Evolutionary conservation across 441 rosid species (phyloP).

Genomic region (Adansonia grandidieri): DNA sequence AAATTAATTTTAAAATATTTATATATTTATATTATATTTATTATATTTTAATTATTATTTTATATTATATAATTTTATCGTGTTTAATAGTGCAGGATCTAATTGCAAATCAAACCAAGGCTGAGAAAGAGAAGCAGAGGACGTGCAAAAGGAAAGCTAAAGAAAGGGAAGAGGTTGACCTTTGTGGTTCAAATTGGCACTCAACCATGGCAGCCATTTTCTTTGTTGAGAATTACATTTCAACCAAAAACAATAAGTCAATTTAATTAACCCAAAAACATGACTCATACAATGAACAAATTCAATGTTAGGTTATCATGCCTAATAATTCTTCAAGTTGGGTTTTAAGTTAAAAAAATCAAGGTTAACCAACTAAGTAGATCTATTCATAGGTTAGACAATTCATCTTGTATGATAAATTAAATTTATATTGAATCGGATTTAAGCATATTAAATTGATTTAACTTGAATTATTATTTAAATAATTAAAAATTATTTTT

Average conservation of each 20-base stretch:
- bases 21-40: too few relatives aligned
- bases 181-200: conserved; percentile 31
- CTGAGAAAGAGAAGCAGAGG: neutral
- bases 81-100: too few relatives aligned
- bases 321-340: neutral
- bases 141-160: conserved; percentile 5
- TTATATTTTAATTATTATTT: too few relatives aligned
- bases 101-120: conserved; percentile 16
- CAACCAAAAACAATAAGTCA: neutral
- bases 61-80: too few relatives aligned
- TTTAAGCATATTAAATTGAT: too few relatives aligned
- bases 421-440: too few relatives aligned
- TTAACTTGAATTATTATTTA: too few relatives aligned
- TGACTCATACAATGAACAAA: neutral
- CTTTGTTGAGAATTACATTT: conserved; percentile 20
- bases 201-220: conserved; percentile 32
- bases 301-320: conserved; percentile 1
- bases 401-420: too few relatives aligned
- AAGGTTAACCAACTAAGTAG: too few relatives aligned
- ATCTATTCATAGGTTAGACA: too few relatives aligned
- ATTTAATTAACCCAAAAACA: neutral
- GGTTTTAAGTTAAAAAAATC: neutral
- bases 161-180: conserved; percentile 40
- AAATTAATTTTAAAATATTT: too few relatives aligned
- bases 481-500: too few relatives aligned